phyloP scores from a whole-genome alignment of 1,284 basidiomycete genomes.

The Puccinia horiana region DNA sequence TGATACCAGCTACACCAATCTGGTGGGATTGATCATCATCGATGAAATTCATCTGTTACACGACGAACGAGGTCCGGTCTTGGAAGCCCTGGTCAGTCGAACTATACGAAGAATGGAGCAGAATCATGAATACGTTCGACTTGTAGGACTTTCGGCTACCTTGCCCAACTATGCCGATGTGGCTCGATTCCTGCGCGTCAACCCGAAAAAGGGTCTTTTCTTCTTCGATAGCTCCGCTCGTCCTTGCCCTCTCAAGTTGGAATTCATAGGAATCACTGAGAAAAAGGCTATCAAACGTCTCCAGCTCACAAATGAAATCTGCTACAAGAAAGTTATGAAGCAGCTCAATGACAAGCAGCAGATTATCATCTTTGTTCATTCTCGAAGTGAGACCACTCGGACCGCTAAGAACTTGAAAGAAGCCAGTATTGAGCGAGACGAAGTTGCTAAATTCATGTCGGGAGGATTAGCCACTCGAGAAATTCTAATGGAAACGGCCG shows the following conservation, averaged over 20 bases:
- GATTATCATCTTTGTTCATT: conserved; percentile 94
- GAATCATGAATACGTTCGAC: conserved; percentile 84
- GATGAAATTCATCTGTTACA: conserved; percentile 98
- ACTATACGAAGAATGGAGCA: conserved; percentile 95
- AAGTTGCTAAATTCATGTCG: conserved; percentile 89
- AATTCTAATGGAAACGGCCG: conserved; percentile 79
- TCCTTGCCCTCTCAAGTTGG: conserved; percentile 91
- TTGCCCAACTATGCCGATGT: conserved; percentile 98
- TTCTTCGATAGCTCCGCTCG: conserved; percentile 94
- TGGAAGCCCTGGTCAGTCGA: conserved; percentile 87
- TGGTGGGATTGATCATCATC: conserved; percentile 93
- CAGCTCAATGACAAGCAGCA: conserved; percentile 65
- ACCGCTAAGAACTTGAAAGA: conserved; percentile 93
- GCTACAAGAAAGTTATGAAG: conserved; percentile 84
- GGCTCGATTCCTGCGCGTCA: conserved; percentile 95
- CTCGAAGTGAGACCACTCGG: conserved; percentile 96
- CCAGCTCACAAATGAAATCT: conserved; percentile 98
- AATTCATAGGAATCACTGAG: conserved; percentile 96
- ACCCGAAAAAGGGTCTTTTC: conserved; percentile 87
- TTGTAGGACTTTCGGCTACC: conserved; percentile 94
- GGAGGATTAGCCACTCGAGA: conserved; percentile 84
- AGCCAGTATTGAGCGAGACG: conserved; percentile 93
- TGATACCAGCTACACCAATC: conserved; percentile 94
- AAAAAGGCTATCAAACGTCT: conserved; percentile 99
- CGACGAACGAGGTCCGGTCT: conserved; percentile 95